Evolutionary conservation across 1,284 basidiomycete species (phyloP).

Genomic region (Austroboletus niveus): DNA sequence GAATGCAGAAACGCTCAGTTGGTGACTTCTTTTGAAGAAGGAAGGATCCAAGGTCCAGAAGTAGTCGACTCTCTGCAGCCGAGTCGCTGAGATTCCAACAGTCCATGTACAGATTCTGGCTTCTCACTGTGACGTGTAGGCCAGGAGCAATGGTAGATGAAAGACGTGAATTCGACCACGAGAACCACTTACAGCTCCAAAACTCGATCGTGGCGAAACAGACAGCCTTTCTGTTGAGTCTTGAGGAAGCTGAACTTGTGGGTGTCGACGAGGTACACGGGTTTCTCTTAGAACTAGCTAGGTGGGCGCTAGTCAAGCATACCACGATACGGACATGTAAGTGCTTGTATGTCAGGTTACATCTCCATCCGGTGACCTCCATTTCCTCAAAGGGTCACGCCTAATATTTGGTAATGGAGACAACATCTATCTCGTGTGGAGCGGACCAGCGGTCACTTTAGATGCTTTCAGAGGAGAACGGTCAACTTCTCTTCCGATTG

Average conservation of each 20-base stretch:
- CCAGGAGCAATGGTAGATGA: not conserved
- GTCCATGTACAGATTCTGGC: constrained; percentile 35
- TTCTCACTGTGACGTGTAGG: constrained; percentile 21
- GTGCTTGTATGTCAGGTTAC: not conserved
- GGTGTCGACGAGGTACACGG: constrained; percentile 15
- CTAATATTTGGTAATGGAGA: constrained; percentile 2
- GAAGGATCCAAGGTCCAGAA: constrained; percentile 33
- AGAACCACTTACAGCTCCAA: not conserved
- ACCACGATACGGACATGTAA: not conserved
- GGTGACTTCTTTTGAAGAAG: constrained; percentile 12
- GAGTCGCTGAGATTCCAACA: constrained; percentile 34
- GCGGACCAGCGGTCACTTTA: constrained; percentile 13
- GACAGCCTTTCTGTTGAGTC: constrained; percentile 4
- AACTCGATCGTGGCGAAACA: constrained; percentile 7
- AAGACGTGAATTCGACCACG: not conserved
- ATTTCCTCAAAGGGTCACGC: constrained; percentile 2
- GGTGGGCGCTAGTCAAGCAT: constrained; percentile 10
- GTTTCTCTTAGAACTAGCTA: constrained; percentile 20
- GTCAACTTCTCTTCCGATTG: constrained; percentile 1
- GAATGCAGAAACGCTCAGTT: not conserved
- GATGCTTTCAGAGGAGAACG: constrained; percentile 10
- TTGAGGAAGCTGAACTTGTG: constrained; percentile 7
- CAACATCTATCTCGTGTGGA: constrained; percentile 13
- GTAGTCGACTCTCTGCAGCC: constrained; percentile 22
- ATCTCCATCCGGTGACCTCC: constrained; percentile 2